Percentiles rank a stretch among this genome's conserved stretches.
Conservation (phyloP, 768 basidiomycete species). For the Podaxis pistillaris region DNA sequence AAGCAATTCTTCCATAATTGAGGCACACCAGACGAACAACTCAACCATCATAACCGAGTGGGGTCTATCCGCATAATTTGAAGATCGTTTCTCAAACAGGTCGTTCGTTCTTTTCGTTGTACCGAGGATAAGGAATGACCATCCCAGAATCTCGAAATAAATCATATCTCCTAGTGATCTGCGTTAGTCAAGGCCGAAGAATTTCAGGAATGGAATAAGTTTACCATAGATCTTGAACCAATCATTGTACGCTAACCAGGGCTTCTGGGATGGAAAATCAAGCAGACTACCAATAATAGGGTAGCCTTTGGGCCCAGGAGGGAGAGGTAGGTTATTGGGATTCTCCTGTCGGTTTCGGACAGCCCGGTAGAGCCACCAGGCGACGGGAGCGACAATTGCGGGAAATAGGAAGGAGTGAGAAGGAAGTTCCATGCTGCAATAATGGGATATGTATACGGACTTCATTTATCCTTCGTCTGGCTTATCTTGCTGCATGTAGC, state of each 20-base stretch:
- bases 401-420: no score
- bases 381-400: no score
- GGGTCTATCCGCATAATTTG: slow-evolving; percentile 16
- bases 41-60: slow-evolving; percentile 11
- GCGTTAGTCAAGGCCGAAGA: neutral
- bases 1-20: neutral
- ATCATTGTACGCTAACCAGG: slow-evolving; percentile 12
- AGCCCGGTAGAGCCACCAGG: neutral
- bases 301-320: slow-evolving; percentile 9
- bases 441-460: no score
- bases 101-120: slow-evolving; percentile 13
- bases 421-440: no score
- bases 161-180: slow-evolving; percentile 17
- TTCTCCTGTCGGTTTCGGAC: neutral
- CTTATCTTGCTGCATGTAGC: no score
- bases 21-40: neutral
- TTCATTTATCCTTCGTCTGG: no score
- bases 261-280: neutral
- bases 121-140: slow-evolving; percentile 13
- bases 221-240: neutral
- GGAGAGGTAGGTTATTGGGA: neutral
- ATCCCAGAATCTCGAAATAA: slow-evolving; percentile 16
- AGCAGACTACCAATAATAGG: slow-evolving; percentile 9
- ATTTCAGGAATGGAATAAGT: neutral
- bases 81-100: slow-evolving; percentile 18